These are phyloP conservation scores for Purpureocillium takamizusanense DNA, from an alignment of 2,329 filamentous ascomycete genomes.

Conservation along the genomic window DNA sequence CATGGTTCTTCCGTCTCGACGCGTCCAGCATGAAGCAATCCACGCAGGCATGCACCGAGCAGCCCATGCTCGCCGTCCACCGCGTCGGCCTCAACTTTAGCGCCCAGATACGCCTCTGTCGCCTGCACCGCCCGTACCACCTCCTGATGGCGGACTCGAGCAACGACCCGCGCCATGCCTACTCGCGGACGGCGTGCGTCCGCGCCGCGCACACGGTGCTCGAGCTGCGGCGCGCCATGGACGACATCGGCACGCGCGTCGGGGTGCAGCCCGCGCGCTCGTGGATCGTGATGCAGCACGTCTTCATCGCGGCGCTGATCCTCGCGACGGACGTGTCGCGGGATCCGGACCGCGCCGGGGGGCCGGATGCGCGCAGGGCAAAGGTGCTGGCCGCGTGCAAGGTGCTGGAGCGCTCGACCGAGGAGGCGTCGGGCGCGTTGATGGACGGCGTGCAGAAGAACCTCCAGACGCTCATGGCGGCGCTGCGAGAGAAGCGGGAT, in stretches of 20 bases:
- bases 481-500: constrained; percentile 1
- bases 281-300: constrained; percentile 6
- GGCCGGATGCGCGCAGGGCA: neutral
- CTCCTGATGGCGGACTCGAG: constrained; percentile 2
- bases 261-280: constrained; percentile 3
- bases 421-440: constrained; percentile 1
- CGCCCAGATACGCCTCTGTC: constrained; percentile 6
- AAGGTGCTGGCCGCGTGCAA: constrained; percentile 7
- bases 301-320: constrained; percentile 7
- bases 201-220: constrained; percentile 5
- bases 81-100: constrained; percentile 6
- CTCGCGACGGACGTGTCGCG: constrained; percentile 6
- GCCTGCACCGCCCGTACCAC: constrained; percentile 8
- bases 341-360: constrained; percentile 2
- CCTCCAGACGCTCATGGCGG: constrained; percentile 4
- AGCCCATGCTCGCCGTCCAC: constrained; percentile 5
- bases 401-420: constrained; percentile 4
- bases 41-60: neutral
- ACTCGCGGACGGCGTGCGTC: constrained; percentile 5
- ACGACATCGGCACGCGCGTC: constrained; percentile 1
- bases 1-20: constrained; percentile 5
- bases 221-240: constrained; percentile 5
- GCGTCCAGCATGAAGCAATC: constrained; percentile 1
- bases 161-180: constrained; percentile 1
- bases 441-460: constrained; percentile 1